Percentiles rank a stretch among this genome's conserved stretches.
phyloP scores from a whole-genome alignment of 2,329 filamentous ascomycete genomes.

The Calonectria multiphialidica region DNA sequence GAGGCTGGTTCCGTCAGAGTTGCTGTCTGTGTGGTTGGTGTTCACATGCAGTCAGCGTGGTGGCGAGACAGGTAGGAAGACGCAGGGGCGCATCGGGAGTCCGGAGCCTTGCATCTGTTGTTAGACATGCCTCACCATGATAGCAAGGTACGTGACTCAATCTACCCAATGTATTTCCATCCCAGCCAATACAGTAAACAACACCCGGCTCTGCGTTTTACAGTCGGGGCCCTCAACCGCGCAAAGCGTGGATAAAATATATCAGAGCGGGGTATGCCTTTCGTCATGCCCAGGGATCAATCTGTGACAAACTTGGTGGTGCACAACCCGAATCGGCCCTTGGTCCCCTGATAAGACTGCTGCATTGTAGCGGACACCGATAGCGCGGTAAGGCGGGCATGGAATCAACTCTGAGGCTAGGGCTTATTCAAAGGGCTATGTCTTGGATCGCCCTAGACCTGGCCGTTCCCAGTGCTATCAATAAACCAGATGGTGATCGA shows the following conservation, averaged over 20 bases:
- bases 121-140: neutral
- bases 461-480: neutral
- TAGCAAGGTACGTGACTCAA: neutral
- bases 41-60: neutral
- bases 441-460: neutral
- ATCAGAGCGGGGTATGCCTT: neutral
- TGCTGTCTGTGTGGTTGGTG: neutral
- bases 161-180: neutral
- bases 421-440: neutral
- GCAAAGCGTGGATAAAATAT: neutral
- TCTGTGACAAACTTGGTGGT: neutral
- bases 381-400: neutral
- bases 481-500: neutral
- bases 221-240: neutral
- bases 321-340: neutral
- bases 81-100: neutral
- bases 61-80: neutral
- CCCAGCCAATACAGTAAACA: neutral
- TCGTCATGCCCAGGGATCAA: conserved; percentile 5
- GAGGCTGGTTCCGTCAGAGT: neutral
- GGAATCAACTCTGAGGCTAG: neutral
- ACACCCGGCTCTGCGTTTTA: neutral
- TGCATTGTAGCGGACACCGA: neutral
- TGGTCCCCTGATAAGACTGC: neutral
- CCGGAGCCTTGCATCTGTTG: neutral